These are phyloP conservation scores for Sequoiadendron giganteum DNA, from an alignment of 75 land plant species.

Conservation along the genomic window DNA sequence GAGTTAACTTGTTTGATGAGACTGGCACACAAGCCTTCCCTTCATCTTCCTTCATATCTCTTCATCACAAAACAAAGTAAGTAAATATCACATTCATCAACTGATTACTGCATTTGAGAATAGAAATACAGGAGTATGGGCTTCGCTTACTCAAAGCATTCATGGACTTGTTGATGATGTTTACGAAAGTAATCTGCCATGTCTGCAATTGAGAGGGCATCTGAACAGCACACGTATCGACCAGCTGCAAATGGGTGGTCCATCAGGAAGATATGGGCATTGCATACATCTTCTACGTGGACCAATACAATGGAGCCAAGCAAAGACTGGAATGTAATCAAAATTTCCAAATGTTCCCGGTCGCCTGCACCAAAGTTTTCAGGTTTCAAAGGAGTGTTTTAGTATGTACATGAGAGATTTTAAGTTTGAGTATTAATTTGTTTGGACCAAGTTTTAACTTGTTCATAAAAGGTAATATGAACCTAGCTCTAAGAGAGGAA, in stretches of 20 bases:
- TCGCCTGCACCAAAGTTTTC: slow-evolving; percentile 8
- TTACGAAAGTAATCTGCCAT: slow-evolving; percentile 14
- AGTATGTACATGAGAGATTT: too few relatives aligned
- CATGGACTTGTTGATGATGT: background rate
- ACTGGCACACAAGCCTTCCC: background rate
- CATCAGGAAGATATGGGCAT: slow-evolving; percentile 66
- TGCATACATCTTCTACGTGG: slow-evolving; percentile 76
- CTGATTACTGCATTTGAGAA: background rate
- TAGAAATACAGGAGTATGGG: background rate
- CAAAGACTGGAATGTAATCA: slow-evolving; percentile 17
- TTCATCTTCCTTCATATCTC: background rate
- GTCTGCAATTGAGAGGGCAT: slow-evolving; percentile 12
- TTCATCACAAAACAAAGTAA: background rate
- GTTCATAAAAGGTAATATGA: background rate
- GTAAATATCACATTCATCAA: background rate
- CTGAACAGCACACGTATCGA: slow-evolving; percentile 59
- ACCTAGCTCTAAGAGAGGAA: background rate
- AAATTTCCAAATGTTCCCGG: background rate
- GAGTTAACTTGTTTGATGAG: background rate
- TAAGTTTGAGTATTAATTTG: too few relatives aligned
- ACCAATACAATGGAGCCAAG: slow-evolving; percentile 60
- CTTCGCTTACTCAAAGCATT: background rate
- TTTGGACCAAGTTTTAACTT: background rate
- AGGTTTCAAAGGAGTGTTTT: too few relatives aligned
- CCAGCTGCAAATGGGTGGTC: slow-evolving; percentile 56